Conservation (phyloP, 192 early-diverging fungal genomes). For the Entomortierella parvispora region DNA sequence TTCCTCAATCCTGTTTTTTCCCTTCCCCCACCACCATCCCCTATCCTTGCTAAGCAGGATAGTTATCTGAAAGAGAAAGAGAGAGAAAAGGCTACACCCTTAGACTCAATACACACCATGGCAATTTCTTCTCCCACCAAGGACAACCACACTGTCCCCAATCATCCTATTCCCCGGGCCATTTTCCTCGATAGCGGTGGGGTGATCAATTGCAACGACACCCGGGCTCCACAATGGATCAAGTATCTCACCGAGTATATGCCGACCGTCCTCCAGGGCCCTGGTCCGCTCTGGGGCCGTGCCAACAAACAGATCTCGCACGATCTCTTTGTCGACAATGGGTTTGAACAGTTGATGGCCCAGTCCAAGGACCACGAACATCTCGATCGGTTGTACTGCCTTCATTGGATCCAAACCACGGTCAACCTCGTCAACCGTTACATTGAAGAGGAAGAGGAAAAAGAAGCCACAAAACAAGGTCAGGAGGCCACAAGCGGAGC, state of each 20-base stretch:
- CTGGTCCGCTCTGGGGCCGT: conserved; percentile 19
- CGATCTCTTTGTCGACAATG: conserved; percentile 7
- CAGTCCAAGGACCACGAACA: background rate
- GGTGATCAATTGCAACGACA: conserved; percentile 34
- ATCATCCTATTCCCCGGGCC: conserved; percentile 6
- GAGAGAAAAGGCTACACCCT: background rate
- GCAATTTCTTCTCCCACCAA: background rate
- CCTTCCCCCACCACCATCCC: background rate
- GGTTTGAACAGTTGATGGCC: conserved; percentile 2
- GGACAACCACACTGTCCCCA: background rate
- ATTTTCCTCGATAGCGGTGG: conserved; percentile 49
- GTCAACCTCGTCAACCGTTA: conserved; percentile 12
- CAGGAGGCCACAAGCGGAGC: background rate
- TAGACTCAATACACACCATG: background rate
- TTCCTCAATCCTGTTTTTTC: no score
- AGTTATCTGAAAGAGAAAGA: no score
- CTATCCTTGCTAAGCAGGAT: no score
- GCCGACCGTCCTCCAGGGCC: conserved; percentile 22
- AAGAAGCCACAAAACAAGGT: background rate
- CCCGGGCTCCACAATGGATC: conserved; percentile 32
- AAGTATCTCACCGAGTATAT: conserved; percentile 13
- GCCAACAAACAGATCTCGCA: conserved; percentile 9
- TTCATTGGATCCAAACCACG: conserved; percentile 16
- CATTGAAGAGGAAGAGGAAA: conserved; percentile 17
- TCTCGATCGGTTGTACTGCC: conserved; percentile 13